These are phyloP conservation scores for Neurospora crassa DNA, from an alignment of 2,329 filamentous ascomycete species.

Conservation along the genomic window DNA sequence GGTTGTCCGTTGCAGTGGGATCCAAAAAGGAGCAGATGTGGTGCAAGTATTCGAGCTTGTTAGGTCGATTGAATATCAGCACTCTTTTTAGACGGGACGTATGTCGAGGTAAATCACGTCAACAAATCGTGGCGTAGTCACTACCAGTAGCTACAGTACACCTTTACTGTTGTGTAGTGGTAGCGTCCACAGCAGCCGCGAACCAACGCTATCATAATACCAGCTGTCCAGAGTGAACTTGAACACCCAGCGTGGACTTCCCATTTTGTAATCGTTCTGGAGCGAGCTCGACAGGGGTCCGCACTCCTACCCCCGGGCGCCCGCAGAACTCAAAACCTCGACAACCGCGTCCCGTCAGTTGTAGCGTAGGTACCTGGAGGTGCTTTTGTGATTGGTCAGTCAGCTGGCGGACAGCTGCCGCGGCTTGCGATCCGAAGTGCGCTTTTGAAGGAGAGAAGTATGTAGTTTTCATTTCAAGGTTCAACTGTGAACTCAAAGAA, in stretches of 20 bases:
- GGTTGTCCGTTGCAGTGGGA: slow-evolving; percentile 6
- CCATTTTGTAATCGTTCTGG: neutral
- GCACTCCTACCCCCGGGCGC: neutral
- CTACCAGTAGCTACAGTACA: neutral
- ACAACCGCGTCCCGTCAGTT: neutral
- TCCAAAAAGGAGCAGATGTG: neutral
- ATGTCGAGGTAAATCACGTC: neutral
- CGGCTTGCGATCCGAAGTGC: neutral
- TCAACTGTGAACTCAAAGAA: neutral
- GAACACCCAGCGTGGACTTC: neutral
- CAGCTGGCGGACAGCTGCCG: neutral
- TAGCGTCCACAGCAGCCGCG: neutral
- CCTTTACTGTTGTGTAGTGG: neutral
- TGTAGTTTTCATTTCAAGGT: neutral
- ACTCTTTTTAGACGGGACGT: neutral
- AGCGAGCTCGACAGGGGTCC: neutral
- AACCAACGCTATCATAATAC: neutral
- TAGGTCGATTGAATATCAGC: neutral
- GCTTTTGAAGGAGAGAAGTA: neutral
- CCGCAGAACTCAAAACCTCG: neutral
- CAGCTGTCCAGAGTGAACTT: neutral
- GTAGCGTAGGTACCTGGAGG: neutral
- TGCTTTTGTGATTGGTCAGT: neutral
- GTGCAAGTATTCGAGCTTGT: neutral
- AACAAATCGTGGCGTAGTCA: neutral